Evolutionary conservation across 2,329 filamentous ascomycete genomes (phyloP).

Genomic region (Polychaeton citri): DNA sequence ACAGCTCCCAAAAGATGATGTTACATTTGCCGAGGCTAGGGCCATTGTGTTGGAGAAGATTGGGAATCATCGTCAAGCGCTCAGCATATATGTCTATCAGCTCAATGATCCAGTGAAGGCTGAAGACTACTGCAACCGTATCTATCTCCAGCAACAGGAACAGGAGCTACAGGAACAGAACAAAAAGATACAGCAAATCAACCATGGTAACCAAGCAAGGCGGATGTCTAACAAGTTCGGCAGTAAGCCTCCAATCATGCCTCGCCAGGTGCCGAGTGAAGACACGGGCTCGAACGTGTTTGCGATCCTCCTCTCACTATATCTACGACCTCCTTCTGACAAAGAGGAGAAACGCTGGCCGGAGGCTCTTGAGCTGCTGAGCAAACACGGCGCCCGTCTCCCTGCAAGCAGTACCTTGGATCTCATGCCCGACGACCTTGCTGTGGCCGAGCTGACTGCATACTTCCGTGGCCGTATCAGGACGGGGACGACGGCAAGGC

Average conservation of each 20-base stretch:
- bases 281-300: slow-evolving; percentile 59
- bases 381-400: slow-evolving; percentile 79
- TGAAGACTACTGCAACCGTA: slow-evolving; percentile 93
- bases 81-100: slow-evolving; percentile 97
- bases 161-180: slow-evolving; percentile 5
- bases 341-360: slow-evolving; percentile 49
- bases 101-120: slow-evolving; percentile 77
- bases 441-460: slow-evolving; percentile 65
- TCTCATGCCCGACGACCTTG: slow-evolving; percentile 69
- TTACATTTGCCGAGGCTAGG: slow-evolving; percentile 75
- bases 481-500: slow-evolving; percentile 67
- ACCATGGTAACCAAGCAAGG: slow-evolving; percentile 12
- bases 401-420: slow-evolving; percentile 76
- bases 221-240: slow-evolving; percentile 12
- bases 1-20: slow-evolving; percentile 66
- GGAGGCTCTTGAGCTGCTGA: slow-evolving; percentile 77
- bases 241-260: background rate
- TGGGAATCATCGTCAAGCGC: slow-evolving; percentile 84
- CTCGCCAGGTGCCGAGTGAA: background rate
- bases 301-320: slow-evolving; percentile 77
- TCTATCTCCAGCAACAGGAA: slow-evolving; percentile 42
- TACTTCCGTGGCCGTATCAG: slow-evolving; percentile 91
- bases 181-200: slow-evolving; percentile 9
- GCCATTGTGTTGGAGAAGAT: slow-evolving; percentile 89
- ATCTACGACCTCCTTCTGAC: slow-evolving; percentile 66